These are phyloP conservation scores for Papiliotrema terrestris DNA, from an alignment of 1,284 basidiomycete species.

Conservation along the genomic window DNA sequence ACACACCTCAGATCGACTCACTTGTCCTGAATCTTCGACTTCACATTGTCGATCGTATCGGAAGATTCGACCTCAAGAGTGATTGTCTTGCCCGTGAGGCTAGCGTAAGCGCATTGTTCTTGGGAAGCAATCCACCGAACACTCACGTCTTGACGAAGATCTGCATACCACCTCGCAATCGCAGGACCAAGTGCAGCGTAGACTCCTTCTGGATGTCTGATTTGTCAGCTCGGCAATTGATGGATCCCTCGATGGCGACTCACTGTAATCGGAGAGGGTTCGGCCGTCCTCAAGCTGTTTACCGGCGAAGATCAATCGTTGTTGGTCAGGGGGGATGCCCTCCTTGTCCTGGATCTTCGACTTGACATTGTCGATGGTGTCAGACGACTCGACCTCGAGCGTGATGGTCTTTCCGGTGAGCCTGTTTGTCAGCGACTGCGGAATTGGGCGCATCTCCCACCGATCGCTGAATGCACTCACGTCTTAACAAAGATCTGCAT, in stretches of 20 bases:
- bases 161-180: slow-evolving; percentile 95
- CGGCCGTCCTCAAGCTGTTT: slow-evolving; percentile 96
- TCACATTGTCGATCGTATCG: slow-evolving; percentile 97
- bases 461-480: slow-evolving; percentile 57
- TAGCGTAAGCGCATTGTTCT: slow-evolving; percentile 35
- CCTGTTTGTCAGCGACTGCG: slow-evolving; percentile 51
- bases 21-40: slow-evolving; percentile 92
- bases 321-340: slow-evolving; percentile 79
- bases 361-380: slow-evolving; percentile 98
- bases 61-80: slow-evolving; percentile 83
- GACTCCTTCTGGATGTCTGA: slow-evolving; percentile 94
- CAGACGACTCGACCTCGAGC: slow-evolving; percentile 78
- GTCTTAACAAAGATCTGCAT: slow-evolving; percentile 97
- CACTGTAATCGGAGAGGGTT: slow-evolving; percentile 78
- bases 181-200: slow-evolving; percentile 95
- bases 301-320: slow-evolving; percentile 96
- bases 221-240: too few relatives aligned
- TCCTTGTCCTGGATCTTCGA: slow-evolving; percentile 95
- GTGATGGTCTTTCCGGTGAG: slow-evolving; percentile 99
- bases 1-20: too few relatives aligned
- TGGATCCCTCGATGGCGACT: too few relatives aligned
- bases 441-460: neutral
- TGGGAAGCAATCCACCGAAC: too few relatives aligned
- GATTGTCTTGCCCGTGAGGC: slow-evolving; percentile 98
- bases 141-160: slow-evolving; percentile 81